Conservation (phyloP, 2,329 filamentous ascomycete species). For the Leptographium procerum region DNA sequence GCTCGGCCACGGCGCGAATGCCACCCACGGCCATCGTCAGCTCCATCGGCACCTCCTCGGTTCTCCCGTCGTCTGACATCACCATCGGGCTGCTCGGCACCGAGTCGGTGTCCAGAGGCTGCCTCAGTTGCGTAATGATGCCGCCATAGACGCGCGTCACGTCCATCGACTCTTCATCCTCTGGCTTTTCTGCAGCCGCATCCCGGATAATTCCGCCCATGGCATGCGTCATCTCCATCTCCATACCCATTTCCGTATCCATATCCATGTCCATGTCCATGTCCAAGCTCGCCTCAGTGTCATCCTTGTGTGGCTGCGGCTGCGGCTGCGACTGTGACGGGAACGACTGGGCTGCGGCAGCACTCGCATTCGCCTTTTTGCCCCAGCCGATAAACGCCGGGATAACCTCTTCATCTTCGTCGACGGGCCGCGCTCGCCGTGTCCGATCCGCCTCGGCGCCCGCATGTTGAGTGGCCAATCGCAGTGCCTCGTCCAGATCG, state of each 20-base stretch:
- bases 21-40: constrained; percentile 68
- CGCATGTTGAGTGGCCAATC: constrained; percentile 63
- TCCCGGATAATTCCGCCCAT: constrained; percentile 29
- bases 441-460: constrained; percentile 26
- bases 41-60: constrained; percentile 48
- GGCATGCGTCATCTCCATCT: constrained; percentile 47
- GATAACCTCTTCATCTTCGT: constrained; percentile 59
- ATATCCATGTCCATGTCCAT: constrained; percentile 26
- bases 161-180: constrained; percentile 76
- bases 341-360: background rate
- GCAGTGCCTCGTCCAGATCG: constrained; percentile 65
- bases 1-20: constrained; percentile 35
- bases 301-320: constrained; percentile 23
- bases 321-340: too few species aligned
- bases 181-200: constrained; percentile 10
- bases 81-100: constrained; percentile 16
- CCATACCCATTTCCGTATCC: constrained; percentile 36
- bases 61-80: constrained; percentile 47
- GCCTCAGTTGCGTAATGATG: constrained; percentile 48
- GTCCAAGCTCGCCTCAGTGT: constrained; percentile 25
- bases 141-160: constrained; percentile 74
- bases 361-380: constrained; percentile 33
- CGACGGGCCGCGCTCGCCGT: constrained; percentile 47
- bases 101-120: constrained; percentile 4
- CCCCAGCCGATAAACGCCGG: constrained; percentile 65